phyloP scores from a whole-genome alignment of 2,329 filamentous ascomycete species.

The Fusarium ramigenum region DNA sequence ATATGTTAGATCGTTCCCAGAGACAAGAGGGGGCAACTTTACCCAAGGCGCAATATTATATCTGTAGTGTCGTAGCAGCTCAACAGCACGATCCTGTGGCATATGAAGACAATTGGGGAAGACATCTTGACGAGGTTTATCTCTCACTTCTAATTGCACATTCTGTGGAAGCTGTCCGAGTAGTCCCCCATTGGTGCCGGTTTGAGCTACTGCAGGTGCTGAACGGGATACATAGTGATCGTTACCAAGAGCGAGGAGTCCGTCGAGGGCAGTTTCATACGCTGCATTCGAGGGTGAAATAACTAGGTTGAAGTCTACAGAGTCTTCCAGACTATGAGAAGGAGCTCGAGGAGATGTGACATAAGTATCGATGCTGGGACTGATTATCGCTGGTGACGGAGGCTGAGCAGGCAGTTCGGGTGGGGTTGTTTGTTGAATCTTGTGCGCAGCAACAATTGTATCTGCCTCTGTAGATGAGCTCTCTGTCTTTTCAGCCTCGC shows the following conservation, averaged over 20 bases:
- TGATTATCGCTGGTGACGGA: constrained; percentile 10
- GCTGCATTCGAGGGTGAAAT: constrained; percentile 38
- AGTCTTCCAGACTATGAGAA: background rate
- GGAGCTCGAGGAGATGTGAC: constrained; percentile 10
- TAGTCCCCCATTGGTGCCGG: constrained; percentile 8
- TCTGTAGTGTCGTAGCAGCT: constrained; percentile 54
- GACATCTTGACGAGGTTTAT: constrained; percentile 2
- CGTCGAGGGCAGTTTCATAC: constrained; percentile 49
- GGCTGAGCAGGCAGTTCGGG: background rate
- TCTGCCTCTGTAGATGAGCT: background rate
- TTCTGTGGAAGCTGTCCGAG: constrained; percentile 13
- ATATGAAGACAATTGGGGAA: constrained; percentile 41
- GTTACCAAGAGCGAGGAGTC: constrained; percentile 47
- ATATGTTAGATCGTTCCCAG: background rate
- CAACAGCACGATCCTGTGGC: constrained; percentile 41
- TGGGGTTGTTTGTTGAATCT: background rate
- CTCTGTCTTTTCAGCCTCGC: background rate
- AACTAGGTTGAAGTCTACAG: constrained; percentile 22
- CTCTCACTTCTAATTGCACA: background rate
- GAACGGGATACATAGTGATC: constrained; percentile 31
- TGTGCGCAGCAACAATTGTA: background rate
- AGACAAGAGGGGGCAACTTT: constrained; percentile 15
- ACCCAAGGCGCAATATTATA: constrained; percentile 59
- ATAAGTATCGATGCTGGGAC: constrained; percentile 1
- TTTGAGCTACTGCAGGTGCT: constrained; percentile 9